Base-by-base conservation (phyloP, 2,329 filamentous ascomycete genomes). In the Botrytis deweyae region DNA sequence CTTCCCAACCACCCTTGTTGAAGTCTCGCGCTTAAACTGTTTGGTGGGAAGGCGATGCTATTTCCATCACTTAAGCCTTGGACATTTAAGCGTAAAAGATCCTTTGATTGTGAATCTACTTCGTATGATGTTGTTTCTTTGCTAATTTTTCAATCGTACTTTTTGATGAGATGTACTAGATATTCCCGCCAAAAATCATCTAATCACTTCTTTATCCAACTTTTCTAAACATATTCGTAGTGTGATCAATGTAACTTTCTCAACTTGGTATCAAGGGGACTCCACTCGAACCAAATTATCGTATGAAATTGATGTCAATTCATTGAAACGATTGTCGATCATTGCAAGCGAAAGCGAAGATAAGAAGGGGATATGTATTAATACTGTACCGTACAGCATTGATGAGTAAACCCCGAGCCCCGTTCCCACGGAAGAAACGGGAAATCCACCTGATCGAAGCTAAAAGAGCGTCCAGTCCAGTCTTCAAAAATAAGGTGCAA, bases 11-110 rank as follows among this genome's bases (percentile, higher is more conserved):
- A 68, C 46, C 65, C 61, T 29, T 18, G 36, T 63, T 29, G 9
- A 29, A 58, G 66, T 69, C 33, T 58, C 66, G 25, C 49, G 66
- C 52, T 69, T 69, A 69, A 42, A 42, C 22, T 25, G 6, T n/a
- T 42, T 69, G 10, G n/a, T 44, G 9, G n/a, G 40, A n/a, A 44
- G 61, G 38, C 36, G 38, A 63, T 49, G 46, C 61, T 63, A 63
- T 63, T 63, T 63, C 40, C 38, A 64, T 64, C 22, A 10, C 38
- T 64, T 25, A n/a, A 38, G 38, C 25, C 25, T 25, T 42, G 0
- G 38, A 16, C 10, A 63, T 18, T 52, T 52, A n/a, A 52, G 25
- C 22, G 49, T 52, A n/a, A 52, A n/a, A 42, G 12, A 63, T 63
- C 25, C 22, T n/a, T 61, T n/a, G 14, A n/a, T n/a, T 63, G 20